These are phyloP conservation scores for Megacollybia marginata DNA, from an alignment of 768 basidiomycete genomes.

Conservation along the genomic window DNA sequence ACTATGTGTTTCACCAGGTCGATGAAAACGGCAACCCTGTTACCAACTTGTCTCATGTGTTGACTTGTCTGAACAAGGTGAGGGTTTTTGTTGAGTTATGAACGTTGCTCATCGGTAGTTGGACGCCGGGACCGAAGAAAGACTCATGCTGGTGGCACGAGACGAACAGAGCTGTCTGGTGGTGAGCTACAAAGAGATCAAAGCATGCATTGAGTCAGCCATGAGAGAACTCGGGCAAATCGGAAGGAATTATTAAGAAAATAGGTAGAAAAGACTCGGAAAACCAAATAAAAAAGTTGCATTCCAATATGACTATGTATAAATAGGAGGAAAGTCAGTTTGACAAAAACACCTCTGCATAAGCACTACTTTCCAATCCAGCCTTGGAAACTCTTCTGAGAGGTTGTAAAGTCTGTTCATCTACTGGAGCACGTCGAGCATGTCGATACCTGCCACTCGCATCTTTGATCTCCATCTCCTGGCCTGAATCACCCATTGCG, in stretches of 20 bases:
- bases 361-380: constrained; percentile 64
- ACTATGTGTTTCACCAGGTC: constrained; percentile 97
- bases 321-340: not conserved
- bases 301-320: not conserved
- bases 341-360: not conserved
- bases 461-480: constrained; percentile 89
- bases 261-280: not conserved
- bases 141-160: constrained; percentile 87
- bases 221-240: no score
- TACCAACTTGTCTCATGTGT: constrained; percentile 84
- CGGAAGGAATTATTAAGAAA: no score
- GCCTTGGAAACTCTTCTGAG: constrained; percentile 89
- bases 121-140: constrained; percentile 90
- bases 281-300: not conserved
- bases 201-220: constrained; percentile 73
- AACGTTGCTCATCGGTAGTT: constrained; percentile 39
- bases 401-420: constrained; percentile 84
- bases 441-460: constrained; percentile 80
- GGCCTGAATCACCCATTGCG: constrained; percentile 58
- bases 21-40: constrained; percentile 87
- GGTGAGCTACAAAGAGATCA: constrained; percentile 89
- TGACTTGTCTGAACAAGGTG: constrained; percentile 92
- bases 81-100: constrained; percentile 8
- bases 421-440: constrained; percentile 78
- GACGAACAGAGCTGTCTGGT: constrained; percentile 96